Base-by-base conservation (phyloP, 495 filamentous ascomycete genomes). In the Penicillium roqueforti region DNA sequence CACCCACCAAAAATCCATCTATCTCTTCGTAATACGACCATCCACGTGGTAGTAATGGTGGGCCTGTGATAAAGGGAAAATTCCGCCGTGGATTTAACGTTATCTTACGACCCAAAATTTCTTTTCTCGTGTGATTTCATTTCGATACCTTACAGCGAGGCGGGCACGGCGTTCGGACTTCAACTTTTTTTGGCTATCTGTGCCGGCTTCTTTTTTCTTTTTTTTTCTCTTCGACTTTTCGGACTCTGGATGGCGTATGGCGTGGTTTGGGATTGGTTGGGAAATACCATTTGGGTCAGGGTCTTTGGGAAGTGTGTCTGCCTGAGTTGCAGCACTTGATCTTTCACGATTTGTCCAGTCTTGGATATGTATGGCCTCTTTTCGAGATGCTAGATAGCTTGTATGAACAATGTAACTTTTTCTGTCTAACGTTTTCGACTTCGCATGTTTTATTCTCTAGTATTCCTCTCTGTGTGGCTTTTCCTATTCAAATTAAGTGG, bases 221-320 rank as follows among this genome's bases (percentile, higher is more conserved):
- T 51, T 53, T 57, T 32, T 38, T 45, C 42, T 58, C 20, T 59
- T 20, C 40, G 41, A 26, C 40, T 61, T 31, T 49, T 57, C 48
- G 44, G 45, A 53, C 59, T 58, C 57, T 50, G 49, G 52, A 60
- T 49, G 71, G 69, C 66, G 71, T 72, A 67, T 47, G 68, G 70
- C 62, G 68, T 60, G 68, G 40, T 22, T 40, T 53, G 38, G 56
- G 54, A 50, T 52, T 52, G 49, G 62, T 60, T 45, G 64, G 62
- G 63, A 67, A 66, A 72, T 68, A 69, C 64, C 66, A 62, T 56
- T 58, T 62, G 56, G 64, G 57, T 51, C 41, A 58, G 46, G 62
- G 59, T 51, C 56, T 46, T 45, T 54, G 49, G 38, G 38, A 41
- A 25, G 26, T 48, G 19, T 59, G 48, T 32, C 37, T 56, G 47